Base-by-base conservation (phyloP, 345 rosid species). In the Atalantia buxifolia region DNA sequence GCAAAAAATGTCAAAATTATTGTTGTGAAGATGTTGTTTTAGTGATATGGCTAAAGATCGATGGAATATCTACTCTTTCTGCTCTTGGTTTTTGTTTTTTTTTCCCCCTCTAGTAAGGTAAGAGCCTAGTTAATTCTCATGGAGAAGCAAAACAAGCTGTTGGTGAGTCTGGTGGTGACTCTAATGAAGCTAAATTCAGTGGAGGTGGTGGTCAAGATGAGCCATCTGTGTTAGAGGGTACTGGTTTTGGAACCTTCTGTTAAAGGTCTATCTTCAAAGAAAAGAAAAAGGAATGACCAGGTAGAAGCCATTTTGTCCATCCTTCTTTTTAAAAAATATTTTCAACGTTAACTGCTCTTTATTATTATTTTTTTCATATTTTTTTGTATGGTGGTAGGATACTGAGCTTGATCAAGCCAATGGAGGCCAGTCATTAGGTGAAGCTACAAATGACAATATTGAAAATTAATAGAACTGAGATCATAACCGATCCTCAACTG, bases 251-350 rank as follows among this genome's bases (percentile, higher is more conserved):
- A 88, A 79, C 79, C 83, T 24, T 89, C 5, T 62, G 75, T 31
- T 8, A 92, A 86, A 78, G 83, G 85, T 75, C 74, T 83, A 62
- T 81, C 84, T 81, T 82, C 85, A 31, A 92, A 82, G 86, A 92
- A 93, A 88, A 91, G 99, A 84, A 96, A 91, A 85, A 83, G 95
- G 79, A 86, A 74, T 77, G 91, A 83, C 63, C 89, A 87, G 89
- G 95, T 90, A 82, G 79, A 77, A 71, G 48, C 55, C 55, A 10
- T 75, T 72, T 69, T 27, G n/a, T 62, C 69, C 48, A 75, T 73
- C 55, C 1, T 82, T 3, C 7, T 67, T 61, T 40, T 40, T 40
- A 2, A 40, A 40, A 40, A 9, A 40, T 40, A 13, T 40, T 40
- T 9, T 40, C 3, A 40, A 40, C 0, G 10, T 0, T 9, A 9